A percentile compares a stretch with the other conserved stretches of the same genome.
Conservation (phyloP, 306 rosid species). For the Dalbergia oliveri region DNA sequence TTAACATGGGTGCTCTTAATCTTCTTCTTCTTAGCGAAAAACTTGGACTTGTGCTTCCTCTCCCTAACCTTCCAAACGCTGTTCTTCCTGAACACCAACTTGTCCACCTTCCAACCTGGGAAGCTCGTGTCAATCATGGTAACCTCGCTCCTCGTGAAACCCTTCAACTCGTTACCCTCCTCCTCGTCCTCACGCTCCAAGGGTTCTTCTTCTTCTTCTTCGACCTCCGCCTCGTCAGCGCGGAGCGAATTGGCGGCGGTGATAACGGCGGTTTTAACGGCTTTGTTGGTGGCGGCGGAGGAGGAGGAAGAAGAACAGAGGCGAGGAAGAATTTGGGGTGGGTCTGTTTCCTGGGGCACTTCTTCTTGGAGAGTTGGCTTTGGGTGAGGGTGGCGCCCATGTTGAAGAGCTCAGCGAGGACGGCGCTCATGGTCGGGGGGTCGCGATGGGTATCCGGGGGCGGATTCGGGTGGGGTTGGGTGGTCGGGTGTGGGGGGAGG, state of each 20-base stretch:
- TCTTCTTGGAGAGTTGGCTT: conserved; percentile 57
- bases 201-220: background rate
- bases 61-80: conserved; percentile 89
- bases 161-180: conserved; percentile 64
- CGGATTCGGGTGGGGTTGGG: conserved; percentile 31
- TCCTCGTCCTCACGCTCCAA: conserved; percentile 41
- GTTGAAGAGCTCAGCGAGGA: conserved; percentile 80
- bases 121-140: conserved; percentile 91
- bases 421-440: conserved; percentile 52
- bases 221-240: conserved; percentile 16
- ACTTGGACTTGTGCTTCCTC: conserved; percentile 64
- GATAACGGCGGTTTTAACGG: conserved; percentile 21
- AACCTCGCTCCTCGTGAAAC: conserved; percentile 86
- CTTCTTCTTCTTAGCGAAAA: conserved; percentile 71
- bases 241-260: background rate
- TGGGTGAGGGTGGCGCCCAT: conserved; percentile 53
- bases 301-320: conserved; percentile 21
- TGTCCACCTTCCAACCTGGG: conserved; percentile 79
- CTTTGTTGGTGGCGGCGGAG: conserved; percentile 22
- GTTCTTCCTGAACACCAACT: conserved; percentile 75
- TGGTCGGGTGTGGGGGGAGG: conserved; percentile 41
- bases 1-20: conserved; percentile 52
- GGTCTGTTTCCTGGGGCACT: conserved; percentile 76
- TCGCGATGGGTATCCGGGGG: conserved; percentile 20
- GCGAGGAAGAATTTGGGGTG: conserved; percentile 71